A percentile compares a stretch with the other conserved stretches of the same genome.
phyloP scores from a whole-genome alignment of 345 rosid genomes.

The Citrus trifoliata region DNA sequence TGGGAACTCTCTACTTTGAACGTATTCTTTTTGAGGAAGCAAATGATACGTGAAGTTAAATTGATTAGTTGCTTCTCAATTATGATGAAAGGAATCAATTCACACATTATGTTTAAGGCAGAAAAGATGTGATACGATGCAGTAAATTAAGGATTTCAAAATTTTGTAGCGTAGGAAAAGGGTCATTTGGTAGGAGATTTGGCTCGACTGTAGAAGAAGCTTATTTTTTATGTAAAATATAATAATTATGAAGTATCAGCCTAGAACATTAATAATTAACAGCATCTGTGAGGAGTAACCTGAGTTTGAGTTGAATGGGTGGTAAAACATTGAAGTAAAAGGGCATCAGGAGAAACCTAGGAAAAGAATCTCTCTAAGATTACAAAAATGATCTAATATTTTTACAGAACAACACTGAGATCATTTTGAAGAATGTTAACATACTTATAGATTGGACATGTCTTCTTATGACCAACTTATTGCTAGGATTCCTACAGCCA shows the following conservation, averaged over 20 bases:
- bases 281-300: background rate
- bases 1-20: background rate
- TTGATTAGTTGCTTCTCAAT: background rate
- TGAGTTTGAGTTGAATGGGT: background rate
- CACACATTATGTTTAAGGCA: background rate
- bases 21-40: background rate
- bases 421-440: background rate
- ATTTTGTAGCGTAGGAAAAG: background rate
- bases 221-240: background rate
- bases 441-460: background rate
- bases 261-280: background rate
- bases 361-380: background rate
- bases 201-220: background rate
- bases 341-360: background rate
- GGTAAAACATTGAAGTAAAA: background rate
- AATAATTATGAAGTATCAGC: background rate
- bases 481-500: background rate
- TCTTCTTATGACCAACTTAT: background rate
- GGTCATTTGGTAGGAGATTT: background rate
- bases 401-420: background rate
- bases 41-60: background rate
- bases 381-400: background rate
- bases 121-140: background rate
- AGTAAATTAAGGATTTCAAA: background rate
- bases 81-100: background rate